These are phyloP conservation scores for Ogataea henricii DNA, from an alignment of 805 yeast species.

Conservation along the genomic window DNA sequence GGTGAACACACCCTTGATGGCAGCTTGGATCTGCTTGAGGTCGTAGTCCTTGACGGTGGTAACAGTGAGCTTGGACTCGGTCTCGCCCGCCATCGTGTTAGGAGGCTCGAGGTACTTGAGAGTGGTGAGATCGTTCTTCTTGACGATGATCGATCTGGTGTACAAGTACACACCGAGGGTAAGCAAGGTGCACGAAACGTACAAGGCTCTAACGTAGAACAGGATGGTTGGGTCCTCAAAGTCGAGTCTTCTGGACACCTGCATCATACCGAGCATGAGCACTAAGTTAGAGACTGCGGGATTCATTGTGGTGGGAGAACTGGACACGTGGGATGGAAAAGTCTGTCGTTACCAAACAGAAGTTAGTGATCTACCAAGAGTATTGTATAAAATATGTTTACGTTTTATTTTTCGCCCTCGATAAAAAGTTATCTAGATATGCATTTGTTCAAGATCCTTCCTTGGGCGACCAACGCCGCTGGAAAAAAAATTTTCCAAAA, in stretches of 20 bases:
- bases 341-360: not conserved
- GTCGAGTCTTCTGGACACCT: constrained; percentile 83
- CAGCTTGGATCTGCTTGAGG: constrained; percentile 76
- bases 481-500: constrained; percentile 7
- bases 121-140: constrained; percentile 88
- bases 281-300: constrained; percentile 85
- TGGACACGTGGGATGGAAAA: constrained; percentile 3
- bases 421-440: constrained; percentile 4
- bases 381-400: too few species aligned
- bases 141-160: constrained; percentile 59
- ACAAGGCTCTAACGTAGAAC: constrained; percentile 73
- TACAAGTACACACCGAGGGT: constrained; percentile 68
- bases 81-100: constrained; percentile 72
- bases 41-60: constrained; percentile 96
- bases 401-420: constrained; percentile 7
- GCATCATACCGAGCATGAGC: constrained; percentile 96
- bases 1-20: constrained; percentile 82
- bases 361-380: not conserved
- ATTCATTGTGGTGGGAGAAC: constrained; percentile 53
- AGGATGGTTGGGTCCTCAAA: constrained; percentile 80
- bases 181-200: constrained; percentile 63
- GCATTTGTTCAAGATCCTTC: constrained; percentile 4
- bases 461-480: constrained; percentile 9
- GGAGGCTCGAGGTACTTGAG: constrained; percentile 89
- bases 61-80: constrained; percentile 73